Base-by-base conservation (phyloP, 352 stramenopile species). In the Pythium brassicae region DNA sequence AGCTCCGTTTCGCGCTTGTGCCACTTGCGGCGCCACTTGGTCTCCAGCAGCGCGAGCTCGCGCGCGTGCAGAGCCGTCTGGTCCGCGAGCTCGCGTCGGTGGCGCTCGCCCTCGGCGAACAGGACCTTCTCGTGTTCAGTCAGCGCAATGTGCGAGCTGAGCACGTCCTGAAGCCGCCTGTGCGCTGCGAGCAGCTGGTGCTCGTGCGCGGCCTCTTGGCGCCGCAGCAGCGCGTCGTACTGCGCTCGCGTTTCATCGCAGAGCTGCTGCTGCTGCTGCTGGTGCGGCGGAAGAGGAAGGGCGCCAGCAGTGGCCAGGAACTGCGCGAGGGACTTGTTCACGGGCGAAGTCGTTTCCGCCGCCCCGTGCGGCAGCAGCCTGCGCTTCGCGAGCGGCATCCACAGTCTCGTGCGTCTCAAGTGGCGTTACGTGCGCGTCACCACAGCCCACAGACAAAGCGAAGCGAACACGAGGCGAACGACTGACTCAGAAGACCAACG, bases 171-270 rank as follows among this genome's bases (percentile, higher is more conserved):
- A 8, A 87, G 66, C 43, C 72, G 65, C 11, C 57, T 50, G 26
- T 82, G 76, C 37, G 78, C 23, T 12, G 34, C 50, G 26, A 77
- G 65, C 12, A 78, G 46, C 57, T 83, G 68, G 20, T 69, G 65
- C 51, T 86, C 76, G 51, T 86, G 63, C 34, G 66, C 51, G 12
- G 50, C 56, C 23, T 86, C 72, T 48, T 74, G 66, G 2, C 71
- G 65, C 56, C 74, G 54, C 14, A 86, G 55, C 37, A 77, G 67
- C 56, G 72, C 47, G 51, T 86, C 76, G 52, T 74, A 89, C 55
- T 83, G 76, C 19, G 62, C 50, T 4, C 76, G 74, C 23, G 74
- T 89, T 29, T 80, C 72, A 10, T 86, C 72, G 34, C 76, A 86
- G 17, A 87, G 53, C 46, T 74, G 51, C 40, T 78, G 75, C 12